Conservation (phyloP, 805 yeast species). For the Komagataella ulmi region DNA sequence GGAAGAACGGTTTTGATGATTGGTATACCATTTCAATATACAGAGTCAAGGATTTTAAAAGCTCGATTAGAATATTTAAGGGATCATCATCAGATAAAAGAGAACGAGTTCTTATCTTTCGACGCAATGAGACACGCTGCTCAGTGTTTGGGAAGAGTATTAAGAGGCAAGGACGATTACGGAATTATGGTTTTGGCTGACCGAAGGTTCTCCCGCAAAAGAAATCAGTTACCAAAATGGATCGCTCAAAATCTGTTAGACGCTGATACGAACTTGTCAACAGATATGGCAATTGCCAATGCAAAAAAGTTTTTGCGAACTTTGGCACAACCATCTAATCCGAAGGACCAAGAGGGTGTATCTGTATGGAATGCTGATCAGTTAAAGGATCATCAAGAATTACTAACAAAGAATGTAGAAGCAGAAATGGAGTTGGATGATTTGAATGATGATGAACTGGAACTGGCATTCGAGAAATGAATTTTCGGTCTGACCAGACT, state of each 20-base stretch:
- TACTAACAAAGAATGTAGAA: slow-evolving; percentile 20
- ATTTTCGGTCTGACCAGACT: too few relatives aligned
- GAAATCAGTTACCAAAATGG: slow-evolving; percentile 91
- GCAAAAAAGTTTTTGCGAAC: slow-evolving; percentile 87
- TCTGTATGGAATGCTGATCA: slow-evolving; percentile 84
- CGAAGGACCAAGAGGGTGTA: slow-evolving; percentile 85
- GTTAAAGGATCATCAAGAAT: slow-evolving; percentile 41
- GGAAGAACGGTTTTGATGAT: slow-evolving; percentile 97
- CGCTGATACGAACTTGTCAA: slow-evolving; percentile 83
- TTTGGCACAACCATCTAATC: slow-evolving; percentile 87
- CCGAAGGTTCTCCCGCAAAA: slow-evolving; percentile 77
- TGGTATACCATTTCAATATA: slow-evolving; percentile 98
- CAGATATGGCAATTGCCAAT: slow-evolving; percentile 94
- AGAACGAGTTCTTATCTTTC: slow-evolving; percentile 88
- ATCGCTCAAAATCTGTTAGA: slow-evolving; percentile 86
- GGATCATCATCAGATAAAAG: slow-evolving; percentile 86
- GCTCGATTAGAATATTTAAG: slow-evolving; percentile 90
- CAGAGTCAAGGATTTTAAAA: slow-evolving; percentile 90
- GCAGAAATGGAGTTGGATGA: slow-evolving; percentile 12
- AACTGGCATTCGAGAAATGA: background rate
- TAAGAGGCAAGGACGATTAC: slow-evolving; percentile 96
- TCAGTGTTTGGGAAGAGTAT: slow-evolving; percentile 92
- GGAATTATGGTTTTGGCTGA: slow-evolving; percentile 98
- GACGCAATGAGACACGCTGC: slow-evolving; percentile 99
- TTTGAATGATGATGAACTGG: background rate